phyloP scores from a whole-genome alignment of 2,329 filamentous ascomycete species.

The Rutstroemia sp. region DNA sequence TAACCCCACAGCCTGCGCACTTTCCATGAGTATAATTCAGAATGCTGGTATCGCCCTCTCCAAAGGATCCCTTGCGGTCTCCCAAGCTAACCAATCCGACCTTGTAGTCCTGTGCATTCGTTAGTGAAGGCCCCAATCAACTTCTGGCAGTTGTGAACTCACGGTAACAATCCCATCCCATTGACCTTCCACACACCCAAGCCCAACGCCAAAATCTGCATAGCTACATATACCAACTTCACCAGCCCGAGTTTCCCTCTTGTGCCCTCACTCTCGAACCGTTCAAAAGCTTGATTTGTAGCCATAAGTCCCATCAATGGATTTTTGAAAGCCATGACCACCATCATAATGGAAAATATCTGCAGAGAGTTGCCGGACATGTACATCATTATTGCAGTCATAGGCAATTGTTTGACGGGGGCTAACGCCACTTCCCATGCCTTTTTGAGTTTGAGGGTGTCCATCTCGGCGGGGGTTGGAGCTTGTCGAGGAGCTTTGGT shows the following conservation, averaged over 20 bases:
- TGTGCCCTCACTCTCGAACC: conserved; percentile 79
- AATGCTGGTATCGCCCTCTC: conserved; percentile 30
- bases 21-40: conserved; percentile 12
- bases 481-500: conserved; percentile 47
- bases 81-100: conserved; percentile 98
- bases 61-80: conserved; percentile 37
- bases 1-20: background rate
- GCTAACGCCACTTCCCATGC: conserved; percentile 95
- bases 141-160: conserved; percentile 34
- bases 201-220: conserved; percentile 76
- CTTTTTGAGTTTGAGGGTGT: conserved; percentile 95
- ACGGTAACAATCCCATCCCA: conserved; percentile 90
- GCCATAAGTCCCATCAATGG: conserved; percentile 77
- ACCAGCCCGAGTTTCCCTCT: conserved; percentile 67
- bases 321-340: conserved; percentile 97
- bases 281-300: conserved; percentile 83
- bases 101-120: conserved; percentile 65
- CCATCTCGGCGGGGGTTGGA: conserved; percentile 77
- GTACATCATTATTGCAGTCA: conserved; percentile 99
- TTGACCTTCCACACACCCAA: conserved; percentile 96
- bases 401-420: conserved; percentile 87
- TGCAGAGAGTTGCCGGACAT: conserved; percentile 98
- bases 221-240: conserved; percentile 80
- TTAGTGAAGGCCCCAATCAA: conserved; percentile 23
- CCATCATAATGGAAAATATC: conserved; percentile 99